Conservation (phyloP, 768 basidiomycete genomes). For the Naganishia onofrii region DNA sequence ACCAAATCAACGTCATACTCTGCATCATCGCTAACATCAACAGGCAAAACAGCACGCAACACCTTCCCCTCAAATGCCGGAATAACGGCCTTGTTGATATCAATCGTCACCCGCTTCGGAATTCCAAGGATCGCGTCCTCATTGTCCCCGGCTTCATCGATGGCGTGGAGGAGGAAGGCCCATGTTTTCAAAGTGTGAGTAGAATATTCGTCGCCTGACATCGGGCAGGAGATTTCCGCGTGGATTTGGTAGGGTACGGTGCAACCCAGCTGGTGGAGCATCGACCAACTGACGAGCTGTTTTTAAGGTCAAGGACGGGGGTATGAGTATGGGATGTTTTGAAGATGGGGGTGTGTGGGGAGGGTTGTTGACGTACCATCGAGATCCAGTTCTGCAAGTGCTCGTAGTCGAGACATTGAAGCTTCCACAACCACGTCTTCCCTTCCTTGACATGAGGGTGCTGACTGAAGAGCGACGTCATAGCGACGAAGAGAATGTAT, state of each 20-base stretch:
- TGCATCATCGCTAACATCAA: not conserved
- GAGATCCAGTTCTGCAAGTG: not conserved
- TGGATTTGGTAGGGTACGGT: not conserved
- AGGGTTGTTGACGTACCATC: not conserved
- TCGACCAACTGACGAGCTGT: not conserved
- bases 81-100: slow-evolving; percentile 1
- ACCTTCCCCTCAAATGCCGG: not conserved
- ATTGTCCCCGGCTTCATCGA: not conserved
- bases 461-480: not conserved
- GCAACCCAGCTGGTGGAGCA: not conserved
- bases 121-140: not conserved
- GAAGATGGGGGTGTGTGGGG: not conserved
- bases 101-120: not conserved
- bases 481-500: not conserved
- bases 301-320: not conserved
- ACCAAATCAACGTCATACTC: slow-evolving; percentile 1
- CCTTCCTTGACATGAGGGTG: not conserved
- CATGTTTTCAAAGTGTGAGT: not conserved
- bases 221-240: not conserved
- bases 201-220: not conserved
- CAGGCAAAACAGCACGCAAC: not conserved
- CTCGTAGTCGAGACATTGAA: not conserved
- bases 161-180: not conserved
- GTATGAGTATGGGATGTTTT: not conserved
- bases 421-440: not conserved